These are phyloP conservation scores for Pleurozium schreberi DNA, from an alignment of 225 moss, liverwort and hornwort genomes.

Conservation along the genomic window DNA sequence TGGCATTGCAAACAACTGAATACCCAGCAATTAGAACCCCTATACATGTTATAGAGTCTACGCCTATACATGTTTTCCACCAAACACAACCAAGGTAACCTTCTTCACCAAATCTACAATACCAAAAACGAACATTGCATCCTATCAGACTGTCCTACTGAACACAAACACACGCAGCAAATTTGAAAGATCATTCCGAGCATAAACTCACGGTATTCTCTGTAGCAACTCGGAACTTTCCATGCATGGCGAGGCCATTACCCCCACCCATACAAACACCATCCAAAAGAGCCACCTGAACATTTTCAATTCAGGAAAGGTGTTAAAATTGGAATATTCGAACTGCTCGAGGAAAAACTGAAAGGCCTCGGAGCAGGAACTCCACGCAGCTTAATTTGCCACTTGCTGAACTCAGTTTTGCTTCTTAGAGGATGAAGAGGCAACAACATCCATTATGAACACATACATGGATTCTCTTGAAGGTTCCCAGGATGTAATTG, in stretches of 20 bases:
- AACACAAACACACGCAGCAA: background rate
- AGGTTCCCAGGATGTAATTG: conserved; percentile 89
- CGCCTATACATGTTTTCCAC: background rate
- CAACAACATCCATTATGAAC: background rate
- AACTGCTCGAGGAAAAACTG: background rate
- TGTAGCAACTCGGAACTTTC: conserved; percentile 85
- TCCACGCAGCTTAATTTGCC: background rate
- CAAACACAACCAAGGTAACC: background rate
- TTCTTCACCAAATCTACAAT: background rate
- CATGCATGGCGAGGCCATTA: conserved; percentile 92
- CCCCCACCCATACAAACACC: conserved; percentile 98
- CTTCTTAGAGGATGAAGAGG: background rate
- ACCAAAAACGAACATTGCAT: background rate
- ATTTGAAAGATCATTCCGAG: background rate
- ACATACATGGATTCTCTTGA: conserved; percentile 88
- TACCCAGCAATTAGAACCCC: background rate
- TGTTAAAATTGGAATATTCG: background rate
- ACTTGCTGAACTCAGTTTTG: background rate
- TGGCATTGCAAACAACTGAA: conserved; percentile 91
- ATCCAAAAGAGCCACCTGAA: conserved; percentile 71
- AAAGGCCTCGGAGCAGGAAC: background rate
- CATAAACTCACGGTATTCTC: conserved; percentile 58
- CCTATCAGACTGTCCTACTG: background rate
- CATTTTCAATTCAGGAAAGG: background rate
- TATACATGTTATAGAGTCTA: background rate